A percentile compares a stretch with the other conserved stretches of the same genome.
These are phyloP conservation scores for Pseudonectria buxi DNA, from an alignment of 2,329 filamentous ascomycete species.

Conservation along the genomic window DNA sequence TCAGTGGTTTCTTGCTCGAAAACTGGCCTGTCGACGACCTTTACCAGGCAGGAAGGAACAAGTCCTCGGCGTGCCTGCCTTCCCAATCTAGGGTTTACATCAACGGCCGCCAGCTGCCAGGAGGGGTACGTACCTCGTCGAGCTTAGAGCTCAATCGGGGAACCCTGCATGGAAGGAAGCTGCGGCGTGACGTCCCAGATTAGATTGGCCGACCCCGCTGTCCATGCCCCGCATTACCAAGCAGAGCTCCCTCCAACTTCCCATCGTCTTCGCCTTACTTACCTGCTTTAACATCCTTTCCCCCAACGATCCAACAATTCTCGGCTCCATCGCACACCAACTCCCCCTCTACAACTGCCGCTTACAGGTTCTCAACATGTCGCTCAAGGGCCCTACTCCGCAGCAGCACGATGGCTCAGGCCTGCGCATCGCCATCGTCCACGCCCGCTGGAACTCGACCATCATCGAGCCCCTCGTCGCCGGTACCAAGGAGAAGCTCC, in stretches of 20 bases:
- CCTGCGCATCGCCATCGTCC: slow-evolving; percentile 88
- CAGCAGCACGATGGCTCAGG: slow-evolving; percentile 59
- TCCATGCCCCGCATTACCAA: too few relatives aligned
- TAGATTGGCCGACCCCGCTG: too few relatives aligned
- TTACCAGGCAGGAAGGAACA: neutral
- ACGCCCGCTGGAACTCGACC: slow-evolving; percentile 87
- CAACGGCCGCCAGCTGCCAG: too few relatives aligned
- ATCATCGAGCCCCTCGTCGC: slow-evolving; percentile 82
- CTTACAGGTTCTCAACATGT: slow-evolving; percentile 31
- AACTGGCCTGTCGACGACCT: too few relatives aligned
- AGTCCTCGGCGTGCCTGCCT: too few relatives aligned
- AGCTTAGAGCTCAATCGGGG: too few relatives aligned
- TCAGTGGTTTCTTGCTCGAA: neutral
- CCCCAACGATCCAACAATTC: slow-evolving; percentile 5
- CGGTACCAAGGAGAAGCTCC: slow-evolving; percentile 72
- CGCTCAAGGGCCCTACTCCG: slow-evolving; percentile 50
- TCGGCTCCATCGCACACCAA: neutral
- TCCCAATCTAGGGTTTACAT: too few relatives aligned
- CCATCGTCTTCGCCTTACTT: neutral
- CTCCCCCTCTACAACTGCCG: neutral
- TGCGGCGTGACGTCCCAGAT: too few relatives aligned
- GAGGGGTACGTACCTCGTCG: too few relatives aligned
- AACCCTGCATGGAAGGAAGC: too few relatives aligned
- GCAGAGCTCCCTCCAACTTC: too few relatives aligned
- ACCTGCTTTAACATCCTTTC: slow-evolving; percentile 6